phyloP scores from a whole-genome alignment of 768 basidiomycete species.

The Russula emetica region DNA sequence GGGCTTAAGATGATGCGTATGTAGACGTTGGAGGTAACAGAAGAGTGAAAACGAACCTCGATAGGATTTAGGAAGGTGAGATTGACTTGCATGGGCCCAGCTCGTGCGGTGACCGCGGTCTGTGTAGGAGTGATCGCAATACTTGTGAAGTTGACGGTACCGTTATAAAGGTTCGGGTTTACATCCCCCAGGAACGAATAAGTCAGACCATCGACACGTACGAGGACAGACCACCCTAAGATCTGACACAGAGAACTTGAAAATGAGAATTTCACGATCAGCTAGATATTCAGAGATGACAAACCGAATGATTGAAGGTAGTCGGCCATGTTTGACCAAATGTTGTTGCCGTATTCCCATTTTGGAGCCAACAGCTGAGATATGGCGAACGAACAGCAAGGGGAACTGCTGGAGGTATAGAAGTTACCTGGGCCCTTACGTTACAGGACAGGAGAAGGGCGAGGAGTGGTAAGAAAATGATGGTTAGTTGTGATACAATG shows the following conservation, averaged over 20 bases:
- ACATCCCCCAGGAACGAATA: constrained; percentile 27
- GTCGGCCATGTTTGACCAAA: constrained; percentile 26
- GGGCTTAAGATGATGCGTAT: too few relatives aligned
- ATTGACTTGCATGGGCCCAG: constrained; percentile 37
- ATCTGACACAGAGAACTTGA: not conserved
- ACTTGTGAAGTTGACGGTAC: constrained; percentile 27
- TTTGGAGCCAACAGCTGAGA: constrained; percentile 28
- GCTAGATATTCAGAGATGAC: not conserved
- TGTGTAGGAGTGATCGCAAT: constrained; percentile 37
- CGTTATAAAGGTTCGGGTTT: not conserved
- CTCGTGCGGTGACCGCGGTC: constrained; percentile 34
- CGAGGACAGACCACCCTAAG: constrained; percentile 18
- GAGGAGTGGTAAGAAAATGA: not conserved
- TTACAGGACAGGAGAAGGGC: not conserved
- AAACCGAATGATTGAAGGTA: constrained; percentile 13
- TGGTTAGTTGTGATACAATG: not conserved
- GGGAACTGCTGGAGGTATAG: constrained; percentile 30
- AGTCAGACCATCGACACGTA: constrained; percentile 19
- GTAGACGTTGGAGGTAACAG: not conserved
- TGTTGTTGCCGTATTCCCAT: not conserved
- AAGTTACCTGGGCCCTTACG: constrained; percentile 15
- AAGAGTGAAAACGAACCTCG: too few relatives aligned
- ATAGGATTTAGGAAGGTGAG: constrained; percentile 16
- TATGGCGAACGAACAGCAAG: constrained; percentile 32
- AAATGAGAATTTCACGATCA: not conserved